phyloP scores from a whole-genome alignment of 2,329 filamentous ascomycete genomes.

The Fonsecaea multimorphosa region DNA sequence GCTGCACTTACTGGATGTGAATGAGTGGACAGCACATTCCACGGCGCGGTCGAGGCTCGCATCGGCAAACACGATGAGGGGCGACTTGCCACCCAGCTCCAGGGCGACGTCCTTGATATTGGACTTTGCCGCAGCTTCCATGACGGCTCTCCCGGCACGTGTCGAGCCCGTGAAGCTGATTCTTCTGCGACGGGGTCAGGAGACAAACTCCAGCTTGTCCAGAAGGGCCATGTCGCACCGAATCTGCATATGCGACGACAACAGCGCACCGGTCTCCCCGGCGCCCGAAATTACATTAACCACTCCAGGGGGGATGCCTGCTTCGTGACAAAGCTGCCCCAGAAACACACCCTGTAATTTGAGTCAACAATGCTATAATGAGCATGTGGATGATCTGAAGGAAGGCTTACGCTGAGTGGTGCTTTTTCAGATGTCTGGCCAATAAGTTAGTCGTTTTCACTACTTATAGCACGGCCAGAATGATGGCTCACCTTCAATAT shows the following conservation, averaged over 20 bases:
- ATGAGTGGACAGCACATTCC: constrained; percentile 60
- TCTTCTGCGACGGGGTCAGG: constrained; percentile 53
- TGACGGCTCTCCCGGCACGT: constrained; percentile 47
- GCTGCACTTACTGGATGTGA: constrained; percentile 48
- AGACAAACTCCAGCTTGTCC: too few relatives aligned
- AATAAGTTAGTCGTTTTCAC: too few relatives aligned
- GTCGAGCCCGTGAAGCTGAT: constrained; percentile 56
- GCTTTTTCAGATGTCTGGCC: constrained; percentile 64
- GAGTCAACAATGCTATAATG: too few relatives aligned
- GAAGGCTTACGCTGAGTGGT: constrained; percentile 45
- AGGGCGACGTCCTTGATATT: constrained; percentile 65
- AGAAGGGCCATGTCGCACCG: constrained; percentile 39
- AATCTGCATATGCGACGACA: constrained; percentile 62
- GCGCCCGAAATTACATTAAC: constrained; percentile 65
- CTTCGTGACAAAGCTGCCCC: constrained; percentile 68
- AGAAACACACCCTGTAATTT: constrained; percentile 51
- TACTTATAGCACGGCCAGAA: too few relatives aligned
- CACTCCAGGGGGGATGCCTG: constrained; percentile 76
- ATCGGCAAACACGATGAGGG: constrained; percentile 68
- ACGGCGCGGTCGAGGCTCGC: constrained; percentile 71
- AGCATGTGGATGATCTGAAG: too few relatives aligned
- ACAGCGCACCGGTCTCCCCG: constrained; percentile 60
- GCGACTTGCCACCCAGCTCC: constrained; percentile 70
- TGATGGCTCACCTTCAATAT: constrained; percentile 55
- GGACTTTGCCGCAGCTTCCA: constrained; percentile 49